These are phyloP conservation scores for Coemansia guatemalensis DNA, from an alignment of 192 early-diverging fungal genomes.

Conservation along the genomic window DNA sequence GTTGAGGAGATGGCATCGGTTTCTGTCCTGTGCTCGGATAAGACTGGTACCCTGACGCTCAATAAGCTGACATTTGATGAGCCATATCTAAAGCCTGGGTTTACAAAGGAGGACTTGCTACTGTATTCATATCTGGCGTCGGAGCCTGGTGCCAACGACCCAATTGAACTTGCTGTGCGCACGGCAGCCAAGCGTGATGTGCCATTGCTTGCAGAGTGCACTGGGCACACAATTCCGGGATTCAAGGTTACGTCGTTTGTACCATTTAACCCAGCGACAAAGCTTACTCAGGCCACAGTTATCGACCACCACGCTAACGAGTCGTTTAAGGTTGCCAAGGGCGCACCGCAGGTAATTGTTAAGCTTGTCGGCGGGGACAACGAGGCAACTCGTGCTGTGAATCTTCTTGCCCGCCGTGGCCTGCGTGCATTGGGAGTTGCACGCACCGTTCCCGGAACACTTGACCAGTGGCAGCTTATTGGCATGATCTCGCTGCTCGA, in stretches of 20 bases:
- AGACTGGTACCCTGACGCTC: conserved; percentile 88
- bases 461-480: conserved; percentile 74
- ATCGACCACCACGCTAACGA: conserved; percentile 67
- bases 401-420: conserved; percentile 80
- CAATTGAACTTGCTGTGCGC: conserved; percentile 87
- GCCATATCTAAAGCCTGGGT: conserved; percentile 68
- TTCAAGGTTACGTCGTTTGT: conserved; percentile 90
- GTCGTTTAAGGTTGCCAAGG: conserved; percentile 88
- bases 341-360: conserved; percentile 92
- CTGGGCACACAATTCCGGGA: conserved; percentile 79
- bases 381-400: conserved; percentile 81
- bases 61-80: conserved; percentile 91
- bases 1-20: conserved; percentile 92
- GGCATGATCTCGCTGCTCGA: conserved; percentile 92
- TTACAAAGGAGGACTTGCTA: conserved; percentile 75
- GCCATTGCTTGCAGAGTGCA: conserved; percentile 64
- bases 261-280: conserved; percentile 91
- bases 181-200: conserved; percentile 73
- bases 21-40: conserved; percentile 80
- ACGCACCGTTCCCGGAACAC: conserved; percentile 64
- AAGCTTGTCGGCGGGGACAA: conserved; percentile 78
- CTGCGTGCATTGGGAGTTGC: conserved; percentile 93
- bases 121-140: conserved; percentile 79
- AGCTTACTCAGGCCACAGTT: conserved; percentile 90
- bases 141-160: conserved; percentile 85